Base-by-base conservation (phyloP, 139 green algal genomes). In the Micractinium conductrix region DNA sequence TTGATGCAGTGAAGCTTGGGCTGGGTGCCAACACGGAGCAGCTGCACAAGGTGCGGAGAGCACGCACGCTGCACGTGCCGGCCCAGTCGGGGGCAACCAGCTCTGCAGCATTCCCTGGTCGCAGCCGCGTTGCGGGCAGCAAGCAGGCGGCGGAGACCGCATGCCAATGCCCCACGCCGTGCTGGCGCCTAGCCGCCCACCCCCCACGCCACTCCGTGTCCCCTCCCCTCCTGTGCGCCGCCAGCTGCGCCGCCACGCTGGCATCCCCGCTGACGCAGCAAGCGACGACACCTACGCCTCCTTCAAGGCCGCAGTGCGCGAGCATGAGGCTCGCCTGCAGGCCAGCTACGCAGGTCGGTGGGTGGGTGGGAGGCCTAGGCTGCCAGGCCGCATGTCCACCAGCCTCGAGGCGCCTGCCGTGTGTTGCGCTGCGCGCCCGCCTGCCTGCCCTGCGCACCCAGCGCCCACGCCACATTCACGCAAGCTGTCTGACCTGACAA, bases 1-100 rank as follows among this genome's bases (percentile, higher is more conserved):
- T 81, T 26, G 83, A 87, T 79, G 73, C 74, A 19, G 83, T 78
- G 19, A 87, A 87, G 83, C 48, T 60, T 17, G 45, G 70, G 19
- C 78, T 87, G 55, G 37, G 26, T 0, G 58, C 62, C 35, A 87
- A 87, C 67, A 80, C 65, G 0, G 83, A 81, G 67, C 40, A 83
- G 40, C 71, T 87, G 30, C 71, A 48, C n/a, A 43, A 65, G 55
- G 76, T 73, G 76, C 8, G 55, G 53, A 19, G 24, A 21, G 19
- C 53, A 58, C 22, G 26, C 35, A 28, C 26, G 58, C 58, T 65
- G 60, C 26, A 17, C 19, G 26, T 8, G 6, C n/a, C n/a, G n/a
- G n/a, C n/a, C n/a, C n/a, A n/a, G n/a, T n/a, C n/a, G n/a, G n/a
- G n/a, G n/a, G 26, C 60, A 35, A 28, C 2, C 60, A 68, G 26